Percentiles rank a stretch among this genome's conserved stretches.
These are phyloP conservation scores for Aureobasidium lini DNA, from an alignment of 2,329 filamentous ascomycete genomes.

Conservation along the genomic window DNA sequence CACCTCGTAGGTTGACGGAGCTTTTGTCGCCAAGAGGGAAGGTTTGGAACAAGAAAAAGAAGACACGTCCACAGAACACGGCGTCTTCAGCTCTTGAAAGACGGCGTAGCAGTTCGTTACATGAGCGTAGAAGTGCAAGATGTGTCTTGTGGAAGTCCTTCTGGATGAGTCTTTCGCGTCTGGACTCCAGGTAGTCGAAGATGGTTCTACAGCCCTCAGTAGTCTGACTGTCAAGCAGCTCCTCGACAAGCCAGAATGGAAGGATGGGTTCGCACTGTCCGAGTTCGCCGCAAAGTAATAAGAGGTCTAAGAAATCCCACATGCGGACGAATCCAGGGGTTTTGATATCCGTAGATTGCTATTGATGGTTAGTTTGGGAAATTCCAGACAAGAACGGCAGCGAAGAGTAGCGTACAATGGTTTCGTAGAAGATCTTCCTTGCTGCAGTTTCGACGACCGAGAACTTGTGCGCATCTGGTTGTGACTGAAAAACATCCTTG, in stretches of 20 bases:
- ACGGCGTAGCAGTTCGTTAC: conserved; percentile 88
- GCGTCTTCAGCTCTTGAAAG: conserved; percentile 95
- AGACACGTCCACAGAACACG: conserved; percentile 92
- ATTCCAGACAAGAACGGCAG: background rate
- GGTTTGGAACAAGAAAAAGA: conserved; percentile 97
- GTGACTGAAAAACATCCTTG: conserved; percentile 21
- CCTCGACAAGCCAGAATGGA: conserved; percentile 85
- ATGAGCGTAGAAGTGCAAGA: conserved; percentile 82
- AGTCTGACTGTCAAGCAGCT: conserved; percentile 91
- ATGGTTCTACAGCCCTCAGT: conserved; percentile 84
- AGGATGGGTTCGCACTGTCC: conserved; percentile 65
- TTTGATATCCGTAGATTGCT: conserved; percentile 70
- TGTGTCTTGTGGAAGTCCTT: conserved; percentile 75
- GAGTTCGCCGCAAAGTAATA: conserved; percentile 73
- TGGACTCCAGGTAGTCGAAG: conserved; percentile 91
- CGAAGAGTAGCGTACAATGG: conserved; percentile 56
- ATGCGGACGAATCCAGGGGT: conserved; percentile 71
- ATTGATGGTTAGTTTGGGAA: conserved; percentile 19
- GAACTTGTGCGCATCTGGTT: conserved; percentile 30
- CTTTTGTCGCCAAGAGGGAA: conserved; percentile 95
- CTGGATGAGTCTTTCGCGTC: conserved; percentile 79
- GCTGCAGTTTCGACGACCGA: conserved; percentile 77
- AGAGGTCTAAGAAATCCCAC: conserved; percentile 89
- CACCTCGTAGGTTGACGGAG: conserved; percentile 90
- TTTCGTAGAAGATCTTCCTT: conserved; percentile 68